A percentile compares a stretch with the other conserved stretches of the same genome.
Conservation (phyloP, 371 early-diverging fungal genomes). For the Circinella umbellata region DNA sequence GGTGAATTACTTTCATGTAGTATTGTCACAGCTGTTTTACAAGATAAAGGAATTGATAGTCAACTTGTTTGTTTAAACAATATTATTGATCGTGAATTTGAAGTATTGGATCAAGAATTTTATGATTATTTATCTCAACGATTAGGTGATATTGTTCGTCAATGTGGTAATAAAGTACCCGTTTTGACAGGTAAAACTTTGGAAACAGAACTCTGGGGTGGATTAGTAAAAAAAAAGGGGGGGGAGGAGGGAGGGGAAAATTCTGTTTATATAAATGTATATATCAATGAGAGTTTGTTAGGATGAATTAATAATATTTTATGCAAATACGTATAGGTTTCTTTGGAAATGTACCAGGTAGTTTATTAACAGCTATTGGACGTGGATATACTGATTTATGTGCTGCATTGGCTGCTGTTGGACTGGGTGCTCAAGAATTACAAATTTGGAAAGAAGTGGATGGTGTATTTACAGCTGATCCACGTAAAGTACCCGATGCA, state of each 20-base stretch:
- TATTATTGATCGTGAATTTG: constrained; percentile 78
- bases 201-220: neutral
- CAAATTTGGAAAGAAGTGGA: constrained; percentile 99
- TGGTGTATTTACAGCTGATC: constrained; percentile 98
- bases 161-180: constrained; percentile 71
- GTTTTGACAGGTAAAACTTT: constrained; percentile 78
- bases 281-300: constrained; percentile 3
- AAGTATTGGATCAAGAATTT: constrained; percentile 83
- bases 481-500: constrained; percentile 92
- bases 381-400: constrained; percentile 98
- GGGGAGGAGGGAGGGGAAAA: neutral
- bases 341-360: constrained; percentile 95
- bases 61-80: constrained; percentile 83
- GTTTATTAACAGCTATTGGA: constrained; percentile 89
- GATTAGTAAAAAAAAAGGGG: neutral
- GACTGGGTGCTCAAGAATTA: constrained; percentile 82
- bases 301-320: no score
- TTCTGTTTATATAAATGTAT: neutral
- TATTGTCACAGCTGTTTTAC: constrained; percentile 82
- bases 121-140: constrained; percentile 85
- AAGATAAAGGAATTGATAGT: constrained; percentile 82
- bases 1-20: constrained; percentile 94
- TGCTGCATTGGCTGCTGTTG: constrained; percentile 96
- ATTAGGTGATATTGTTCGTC: constrained; percentile 63
- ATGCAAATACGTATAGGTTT: constrained; percentile 58